Conservation (phyloP, 441 rosid genomes). For the Cnidoscolus chayamansa region DNA sequence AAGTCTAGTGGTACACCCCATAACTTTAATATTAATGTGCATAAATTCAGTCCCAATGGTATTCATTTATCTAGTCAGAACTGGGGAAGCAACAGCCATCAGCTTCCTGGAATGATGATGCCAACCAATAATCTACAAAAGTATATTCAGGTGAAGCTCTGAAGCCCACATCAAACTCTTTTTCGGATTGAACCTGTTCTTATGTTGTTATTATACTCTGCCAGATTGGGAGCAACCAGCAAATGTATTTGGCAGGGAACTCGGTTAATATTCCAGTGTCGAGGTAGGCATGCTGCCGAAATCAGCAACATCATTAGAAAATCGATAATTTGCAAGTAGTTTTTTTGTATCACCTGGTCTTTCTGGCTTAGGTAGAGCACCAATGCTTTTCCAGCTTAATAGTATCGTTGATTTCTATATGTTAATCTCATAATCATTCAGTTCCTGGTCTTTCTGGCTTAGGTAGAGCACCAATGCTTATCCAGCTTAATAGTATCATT, state of each 20-base stretch:
- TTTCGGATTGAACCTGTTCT: conserved; percentile 14
- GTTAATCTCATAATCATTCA: background rate
- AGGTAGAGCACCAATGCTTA: too few relatives aligned
- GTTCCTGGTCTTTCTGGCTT: too few relatives aligned
- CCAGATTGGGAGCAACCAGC: conserved; percentile 45
- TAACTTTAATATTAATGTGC: conserved; percentile 18
- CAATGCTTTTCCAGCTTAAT: background rate
- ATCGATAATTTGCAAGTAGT: background rate
- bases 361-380: background rate
- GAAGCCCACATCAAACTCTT: background rate
- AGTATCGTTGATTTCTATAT: background rate
- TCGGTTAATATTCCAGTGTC: conserved; percentile 32
- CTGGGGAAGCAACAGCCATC: conserved; percentile 32
- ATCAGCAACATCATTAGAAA: background rate
- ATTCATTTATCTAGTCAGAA: conserved; percentile 25
- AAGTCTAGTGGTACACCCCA: conserved; percentile 28
- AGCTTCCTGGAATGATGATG: conserved; percentile 39
- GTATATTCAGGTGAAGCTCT: conserved; percentile 39
- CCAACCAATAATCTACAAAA: conserved; percentile 28
- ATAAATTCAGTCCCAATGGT: conserved; percentile 28
- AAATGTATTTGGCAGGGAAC: conserved; percentile 31
- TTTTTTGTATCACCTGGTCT: background rate
- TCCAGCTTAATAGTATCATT: too few relatives aligned
- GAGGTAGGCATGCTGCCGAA: conserved; percentile 31
- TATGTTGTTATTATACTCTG: conserved; percentile 15